Conservation (phyloP, 768 basidiomycete species). For the Russula griseocarnosa region DNA sequence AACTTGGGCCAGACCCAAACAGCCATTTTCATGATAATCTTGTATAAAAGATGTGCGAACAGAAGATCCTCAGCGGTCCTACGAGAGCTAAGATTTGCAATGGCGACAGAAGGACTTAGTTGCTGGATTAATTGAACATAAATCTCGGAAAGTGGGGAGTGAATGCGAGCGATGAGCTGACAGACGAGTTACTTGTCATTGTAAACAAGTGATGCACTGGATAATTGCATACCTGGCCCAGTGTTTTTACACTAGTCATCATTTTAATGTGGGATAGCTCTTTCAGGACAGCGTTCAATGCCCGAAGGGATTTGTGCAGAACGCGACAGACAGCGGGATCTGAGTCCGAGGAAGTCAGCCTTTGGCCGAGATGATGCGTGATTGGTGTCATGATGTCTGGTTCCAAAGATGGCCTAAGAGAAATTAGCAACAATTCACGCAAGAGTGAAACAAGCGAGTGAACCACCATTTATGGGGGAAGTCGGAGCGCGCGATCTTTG, state of each 20-base stretch:
- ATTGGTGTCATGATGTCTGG: constrained; percentile 52
- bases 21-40: constrained; percentile 66
- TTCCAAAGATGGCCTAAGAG: constrained; percentile 56
- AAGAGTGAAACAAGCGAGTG: background rate
- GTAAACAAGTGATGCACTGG: background rate
- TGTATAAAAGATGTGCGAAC: constrained; percentile 68
- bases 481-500: constrained; percentile 75
- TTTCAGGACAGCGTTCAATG: constrained; percentile 63
- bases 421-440: background rate
- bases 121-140: constrained; percentile 53
- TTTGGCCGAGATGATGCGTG: constrained; percentile 48
- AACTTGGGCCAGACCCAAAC: constrained; percentile 61
- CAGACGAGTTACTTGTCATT: background rate
- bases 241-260: constrained; percentile 59
- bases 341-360: constrained; percentile 38
- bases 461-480: constrained; percentile 68
- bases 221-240: constrained; percentile 49
- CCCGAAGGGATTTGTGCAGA: constrained; percentile 57
- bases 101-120: constrained; percentile 36
- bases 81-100: constrained; percentile 37
- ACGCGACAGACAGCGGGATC: constrained; percentile 46
- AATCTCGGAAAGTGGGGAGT: constrained; percentile 52
- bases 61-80: constrained; percentile 46
- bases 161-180: constrained; percentile 54
- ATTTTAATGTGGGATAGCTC: constrained; percentile 71